phyloP scores from a whole-genome alignment of 129 eudicot genomes.

The Tagetes patula region DNA sequence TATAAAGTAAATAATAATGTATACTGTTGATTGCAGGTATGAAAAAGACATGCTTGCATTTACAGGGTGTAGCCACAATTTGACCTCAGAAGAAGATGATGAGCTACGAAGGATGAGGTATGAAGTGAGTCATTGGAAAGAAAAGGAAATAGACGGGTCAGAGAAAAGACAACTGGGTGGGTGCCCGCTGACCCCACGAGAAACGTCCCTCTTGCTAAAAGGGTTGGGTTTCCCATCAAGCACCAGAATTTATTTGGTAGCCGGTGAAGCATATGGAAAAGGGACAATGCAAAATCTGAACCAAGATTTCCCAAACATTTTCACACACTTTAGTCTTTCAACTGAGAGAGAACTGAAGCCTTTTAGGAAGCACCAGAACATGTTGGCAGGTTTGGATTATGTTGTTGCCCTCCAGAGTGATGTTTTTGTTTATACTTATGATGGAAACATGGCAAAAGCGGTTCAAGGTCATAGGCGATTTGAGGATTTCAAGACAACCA shows the following conservation, averaged over 20 bases:
- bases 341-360: constrained; percentile 78
- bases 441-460: constrained; percentile 99
- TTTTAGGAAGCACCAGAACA: constrained; percentile 81
- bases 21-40: constrained; percentile 48
- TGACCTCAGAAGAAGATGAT: constrained; percentile 85
- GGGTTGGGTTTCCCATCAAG: constrained; percentile 67
- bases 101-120: constrained; percentile 80
- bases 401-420: constrained; percentile 90
- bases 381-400: constrained; percentile 96
- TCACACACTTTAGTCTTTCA: constrained; percentile 73
- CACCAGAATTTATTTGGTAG: constrained; percentile 82
- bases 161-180: constrained; percentile 88
- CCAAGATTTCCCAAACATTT: constrained; percentile 79
- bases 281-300: constrained; percentile 73
- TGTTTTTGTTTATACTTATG: constrained; percentile 91
- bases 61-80: constrained; percentile 93
- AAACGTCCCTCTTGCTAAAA: constrained; percentile 81
- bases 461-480: constrained; percentile 94
- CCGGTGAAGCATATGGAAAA: constrained; percentile 94
- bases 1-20: neutral
- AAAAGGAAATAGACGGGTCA: constrained; percentile 83
- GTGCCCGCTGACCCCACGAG: constrained; percentile 94
- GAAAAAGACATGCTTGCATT: constrained; percentile 99
- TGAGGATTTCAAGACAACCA: constrained; percentile 87
- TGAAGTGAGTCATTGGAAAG: constrained; percentile 97